Base-by-base conservation (phyloP, 116 monocot species). In the Zostera marina region DNA sequence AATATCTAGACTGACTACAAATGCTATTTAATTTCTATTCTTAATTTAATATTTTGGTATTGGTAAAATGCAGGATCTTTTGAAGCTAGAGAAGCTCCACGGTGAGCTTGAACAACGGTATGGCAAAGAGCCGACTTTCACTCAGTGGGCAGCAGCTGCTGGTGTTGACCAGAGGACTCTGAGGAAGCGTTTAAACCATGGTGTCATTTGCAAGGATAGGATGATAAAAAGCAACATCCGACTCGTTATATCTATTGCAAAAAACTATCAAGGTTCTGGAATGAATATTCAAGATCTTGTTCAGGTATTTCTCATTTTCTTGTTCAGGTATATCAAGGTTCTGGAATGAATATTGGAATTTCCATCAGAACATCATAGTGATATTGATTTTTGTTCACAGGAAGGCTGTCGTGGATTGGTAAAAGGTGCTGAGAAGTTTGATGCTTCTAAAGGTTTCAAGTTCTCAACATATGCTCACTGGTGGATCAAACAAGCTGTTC, bases 401-500 rank as follows among this genome's bases (percentile, higher is more conserved):
- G 94, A 84, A 81, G 88, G 94, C 62, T 88, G 84, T 48, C 66
- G 85, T 42, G 88, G 94, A 43, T 64, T 94, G 42, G 71, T 88
- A 60, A 88, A 73, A 51, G 94, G 84, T 67, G 77, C 82, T 63
- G 94, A 94, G 65, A 94, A 88, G 60, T 94, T 94, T 77, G 94
- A 94, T 72, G 88, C 82, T 65, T 71, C 94, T n/a, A 88, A 94
- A 63, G 94, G 88, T 22, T 94, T 94, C 57, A 94, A 85, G 56
- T 94, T 94, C 62, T 94, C 94, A 46, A 94, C 94, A 7, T 94
- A 94, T 76, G 88, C 94, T 14, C 85, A 94, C 76, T 94, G 88
- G 88, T 94, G 94, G 88, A 94, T 94, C 63, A 88, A 81, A 64
- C 88, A 94, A 79, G 81, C 88, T 68, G 74, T 94, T 53, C 79